Evolutionary conservation across 371 early-diverging fungal genomes (phyloP), one percentile per base, ranked within the genome.

Genomic region (Homolaphlyctis polyrhiza): DNA sequence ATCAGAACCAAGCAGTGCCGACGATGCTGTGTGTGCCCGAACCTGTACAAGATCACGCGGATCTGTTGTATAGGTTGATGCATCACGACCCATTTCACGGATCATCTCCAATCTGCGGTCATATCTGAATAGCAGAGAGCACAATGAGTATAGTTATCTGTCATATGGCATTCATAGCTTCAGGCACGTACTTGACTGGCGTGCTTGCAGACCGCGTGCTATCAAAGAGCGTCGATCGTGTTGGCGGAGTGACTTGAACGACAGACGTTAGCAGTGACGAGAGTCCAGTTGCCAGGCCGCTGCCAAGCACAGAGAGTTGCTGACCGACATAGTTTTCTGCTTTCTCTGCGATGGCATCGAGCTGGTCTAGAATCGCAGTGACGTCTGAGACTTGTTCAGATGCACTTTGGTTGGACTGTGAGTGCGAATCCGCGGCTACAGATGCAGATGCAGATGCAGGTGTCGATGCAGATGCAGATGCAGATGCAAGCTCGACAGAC

Each of bases 91-190:
- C 2, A 75, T 36, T 0, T 64, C 47, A 14, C 66, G 55, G 52
- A 75, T 32, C 23, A 67, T 50, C 23, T 71, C 73, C 21, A 68
- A 49, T 43, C 69, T 71, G 35, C 78, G 71, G 60, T 71, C 74
- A 65, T 63, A 78, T 21, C 73, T 78, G 47, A 2, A 18, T 4
- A 18, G 33, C 25, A 63, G 16, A 36, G 36, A 50, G 13, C 27
- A 18, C 39, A 8, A 39, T 18, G 39, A 39, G 18, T 39, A 18
- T 18, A 39, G 8, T 8, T 18, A 39, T 39, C 39, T 18, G 39
- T 11, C 11, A 39, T 39, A 18, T 39, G 39, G 18, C 11, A 11
- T 8, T 39, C 11, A 11, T 8, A 8, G 39, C 18, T 39, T 18
- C 39, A 39, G 8, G 39, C 39, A 39, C 39, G 39, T 39, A 39